Evolutionary conservation across 805 yeast genomes (phyloP), one percentile per base, ranked within the genome.

Genomic region (Teunomyces lycoperdinae): DNA sequence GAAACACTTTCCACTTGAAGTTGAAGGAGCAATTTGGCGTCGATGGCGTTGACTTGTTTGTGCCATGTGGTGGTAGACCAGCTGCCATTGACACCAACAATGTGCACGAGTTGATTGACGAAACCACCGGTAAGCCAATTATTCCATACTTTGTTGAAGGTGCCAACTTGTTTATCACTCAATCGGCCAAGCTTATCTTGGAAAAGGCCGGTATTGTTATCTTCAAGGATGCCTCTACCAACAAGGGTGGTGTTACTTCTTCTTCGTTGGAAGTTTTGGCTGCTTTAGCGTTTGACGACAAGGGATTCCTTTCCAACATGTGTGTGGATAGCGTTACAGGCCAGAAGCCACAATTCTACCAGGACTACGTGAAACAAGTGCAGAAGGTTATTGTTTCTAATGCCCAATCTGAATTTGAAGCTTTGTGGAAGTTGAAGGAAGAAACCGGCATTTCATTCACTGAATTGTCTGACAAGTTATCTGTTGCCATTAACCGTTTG

Each of bases 51-150:
- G 90, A 89, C 59, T 73, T 92, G 62, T 91, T 94, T 70, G 97
- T 91, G 38, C 99, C 99, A 49, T 92, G 99, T 71, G 99, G 99
- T 68, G 99, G 99, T 58, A 86, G 99, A 71, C 99, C 99, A 50
- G 92, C 88, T 58, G 95, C 98, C 16, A 84, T 92, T 66, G 95
- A 91, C 67, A 82, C 91, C 54, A 85, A 83, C 67, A 94, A 87
- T 60, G 94, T 91, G 50, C 72, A 75, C 53, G 71, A 71, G 46
- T 80, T 89, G 58, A 80, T 94, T 56, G 89, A 87, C 66, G 76
- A 74, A 35, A 82, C 82, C 59, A 84, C 91, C 28, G 95, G 94
- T 49, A 84, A 85, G 68, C 68, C 87, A 16, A 73, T 80, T 55
- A 78, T 94, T 58, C 95, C 96, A 43, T 89, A 85, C 70, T 82